Conservation (phyloP, 306 rosid genomes). For the Begonia fuchsioides region DNA sequence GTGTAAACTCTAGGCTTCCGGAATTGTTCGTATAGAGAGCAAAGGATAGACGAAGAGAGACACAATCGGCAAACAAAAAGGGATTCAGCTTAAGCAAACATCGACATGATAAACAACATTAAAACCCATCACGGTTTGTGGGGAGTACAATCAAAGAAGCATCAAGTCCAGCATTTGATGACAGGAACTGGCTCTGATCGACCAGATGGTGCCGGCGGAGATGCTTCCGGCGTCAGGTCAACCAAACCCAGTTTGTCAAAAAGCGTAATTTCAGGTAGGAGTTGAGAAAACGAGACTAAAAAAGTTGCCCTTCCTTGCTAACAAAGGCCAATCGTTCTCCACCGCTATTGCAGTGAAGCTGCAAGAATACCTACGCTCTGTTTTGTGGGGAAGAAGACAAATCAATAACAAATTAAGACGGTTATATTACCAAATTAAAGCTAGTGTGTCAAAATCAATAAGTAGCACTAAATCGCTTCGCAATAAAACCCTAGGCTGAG, state of each 20-base stretch:
- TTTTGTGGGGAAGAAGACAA: no score
- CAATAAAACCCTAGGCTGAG: no score
- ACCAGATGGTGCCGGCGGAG: conserved; percentile 6
- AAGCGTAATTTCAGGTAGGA: conserved; percentile 15
- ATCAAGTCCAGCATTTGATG: no score
- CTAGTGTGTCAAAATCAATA: no score
- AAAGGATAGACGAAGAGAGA: background rate
- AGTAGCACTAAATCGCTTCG: no score
- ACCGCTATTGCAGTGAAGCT: conserved; percentile 25
- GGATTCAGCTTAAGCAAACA: conserved; percentile 1
- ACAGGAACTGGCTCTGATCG: conserved; percentile 22
- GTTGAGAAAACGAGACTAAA: conserved; percentile 12
- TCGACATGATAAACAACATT: background rate
- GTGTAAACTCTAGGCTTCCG: background rate
- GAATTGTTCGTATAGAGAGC: conserved; percentile 3
- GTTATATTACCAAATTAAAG: no score
- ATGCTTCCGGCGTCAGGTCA: conserved; percentile 26
- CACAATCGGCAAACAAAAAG: background rate
- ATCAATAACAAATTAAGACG: no score
- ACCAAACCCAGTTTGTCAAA: conserved; percentile 27
- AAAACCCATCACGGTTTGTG: no score
- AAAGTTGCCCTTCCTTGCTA: conserved; percentile 7
- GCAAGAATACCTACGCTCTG: conserved; percentile 18
- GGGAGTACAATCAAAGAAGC: no score
- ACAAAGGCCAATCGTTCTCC: conserved; percentile 4